These are phyloP conservation scores for Auricularia auricula-judae DNA, from an alignment of 768 basidiomycete genomes.

Conservation along the genomic window DNA sequence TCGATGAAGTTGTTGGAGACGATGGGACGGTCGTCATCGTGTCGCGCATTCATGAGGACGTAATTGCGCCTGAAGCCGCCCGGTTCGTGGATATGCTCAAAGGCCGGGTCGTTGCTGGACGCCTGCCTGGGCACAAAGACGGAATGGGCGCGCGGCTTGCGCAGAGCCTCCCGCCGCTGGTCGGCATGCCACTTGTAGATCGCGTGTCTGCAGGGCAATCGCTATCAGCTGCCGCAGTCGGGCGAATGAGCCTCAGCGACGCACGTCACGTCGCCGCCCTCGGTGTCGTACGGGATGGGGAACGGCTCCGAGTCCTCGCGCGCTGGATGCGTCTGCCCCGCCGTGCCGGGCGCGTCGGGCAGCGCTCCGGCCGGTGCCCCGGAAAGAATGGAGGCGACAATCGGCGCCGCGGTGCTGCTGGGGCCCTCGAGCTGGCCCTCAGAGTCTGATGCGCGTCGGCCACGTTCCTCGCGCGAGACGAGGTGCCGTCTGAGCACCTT, in stretches of 20 bases:
- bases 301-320: constrained; percentile 57
- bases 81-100: constrained; percentile 90
- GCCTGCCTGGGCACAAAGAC: constrained; percentile 13
- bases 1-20: constrained; percentile 83
- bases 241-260: constrained; percentile 20
- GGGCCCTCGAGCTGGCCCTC: constrained; percentile 19
- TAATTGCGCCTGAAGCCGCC: constrained; percentile 47
- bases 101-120: constrained; percentile 52
- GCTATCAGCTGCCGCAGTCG: not conserved
- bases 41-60: not conserved
- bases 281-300: constrained; percentile 79
- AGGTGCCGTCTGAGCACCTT: constrained; percentile 72
- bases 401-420: constrained; percentile 16
- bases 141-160: constrained; percentile 4
- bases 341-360: constrained; percentile 18
- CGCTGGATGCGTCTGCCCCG: constrained; percentile 9
- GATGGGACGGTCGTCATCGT: constrained; percentile 22
- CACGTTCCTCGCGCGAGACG: constrained; percentile 61
- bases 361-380: constrained; percentile 8
- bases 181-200: constrained; percentile 94
- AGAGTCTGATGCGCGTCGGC: constrained; percentile 14
- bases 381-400: not conserved
- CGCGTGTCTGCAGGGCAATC: constrained; percentile 47
- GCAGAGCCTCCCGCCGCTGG: constrained; percentile 40
- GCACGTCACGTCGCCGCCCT: constrained; percentile 88